These are phyloP conservation scores for Auricularia heimuer DNA, from an alignment of 768 basidiomycete species.

Conservation along the genomic window DNA sequence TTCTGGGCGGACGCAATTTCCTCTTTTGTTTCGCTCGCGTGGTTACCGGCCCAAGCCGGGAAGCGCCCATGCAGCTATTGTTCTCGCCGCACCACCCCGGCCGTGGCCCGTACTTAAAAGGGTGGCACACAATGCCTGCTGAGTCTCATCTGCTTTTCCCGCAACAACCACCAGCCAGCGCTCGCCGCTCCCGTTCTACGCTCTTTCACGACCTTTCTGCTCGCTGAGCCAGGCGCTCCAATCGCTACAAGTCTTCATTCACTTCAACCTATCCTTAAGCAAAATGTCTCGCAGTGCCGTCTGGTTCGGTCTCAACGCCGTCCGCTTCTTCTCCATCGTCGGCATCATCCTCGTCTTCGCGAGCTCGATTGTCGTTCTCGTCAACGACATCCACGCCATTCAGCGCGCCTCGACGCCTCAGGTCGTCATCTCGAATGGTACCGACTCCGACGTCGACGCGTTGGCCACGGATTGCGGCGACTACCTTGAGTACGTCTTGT, in stretches of 20 bases:
- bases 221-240: background rate
- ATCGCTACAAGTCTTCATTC: background rate
- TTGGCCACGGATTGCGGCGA: constrained; percentile 45
- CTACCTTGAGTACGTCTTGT: constrained; percentile 56
- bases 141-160: background rate
- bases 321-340: constrained; percentile 72
- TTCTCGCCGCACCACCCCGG: background rate
- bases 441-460: constrained; percentile 22
- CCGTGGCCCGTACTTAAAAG: background rate
- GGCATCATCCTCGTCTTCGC: constrained; percentile 70
- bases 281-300: constrained; percentile 16
- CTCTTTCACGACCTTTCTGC: background rate
- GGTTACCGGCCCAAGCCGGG: background rate
- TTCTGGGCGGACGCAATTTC: background rate
- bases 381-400: constrained; percentile 65
- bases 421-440: constrained; percentile 18
- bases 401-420: constrained; percentile 47
- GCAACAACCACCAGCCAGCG: background rate
- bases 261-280: background rate
- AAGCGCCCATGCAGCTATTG: background rate
- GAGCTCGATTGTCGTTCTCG: constrained; percentile 63
- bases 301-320: constrained; percentile 71
- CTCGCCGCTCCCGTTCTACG: background rate
- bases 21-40: background rate
- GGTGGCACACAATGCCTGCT: background rate